These are phyloP conservation scores for Wickerhamiella infanticola DNA, from an alignment of 1,139 yeast genomes.

Conservation along the genomic window DNA sequence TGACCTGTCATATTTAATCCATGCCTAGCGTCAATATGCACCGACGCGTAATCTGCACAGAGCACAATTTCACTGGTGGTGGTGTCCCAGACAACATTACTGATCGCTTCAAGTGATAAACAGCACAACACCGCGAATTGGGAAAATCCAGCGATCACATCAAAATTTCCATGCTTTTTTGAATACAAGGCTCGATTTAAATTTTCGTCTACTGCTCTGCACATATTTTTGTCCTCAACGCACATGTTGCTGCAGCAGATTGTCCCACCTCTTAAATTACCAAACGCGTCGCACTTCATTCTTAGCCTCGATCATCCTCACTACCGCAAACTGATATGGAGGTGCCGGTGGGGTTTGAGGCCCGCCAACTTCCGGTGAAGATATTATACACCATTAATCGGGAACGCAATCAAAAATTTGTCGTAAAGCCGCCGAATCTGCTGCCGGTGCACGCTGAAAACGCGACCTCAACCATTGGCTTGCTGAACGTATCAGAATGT, in stretches of 20 bases:
- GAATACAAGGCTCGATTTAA: not conserved
- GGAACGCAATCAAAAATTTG: constrained; percentile 19
- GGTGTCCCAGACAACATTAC: no score
- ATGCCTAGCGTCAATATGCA: no score
- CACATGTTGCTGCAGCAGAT: not conserved
- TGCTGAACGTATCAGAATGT: constrained; percentile 22
- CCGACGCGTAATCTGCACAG: no score
- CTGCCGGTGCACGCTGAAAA: constrained; percentile 18
- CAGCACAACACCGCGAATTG: no score
- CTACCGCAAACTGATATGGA: not conserved
- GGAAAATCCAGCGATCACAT: no score
- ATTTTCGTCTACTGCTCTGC: not conserved
- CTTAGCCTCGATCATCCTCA: not conserved
- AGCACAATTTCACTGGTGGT: no score
- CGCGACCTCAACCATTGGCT: constrained; percentile 18
- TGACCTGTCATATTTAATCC: no score
- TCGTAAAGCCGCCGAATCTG: constrained; percentile 19
- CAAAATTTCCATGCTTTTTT: no score
- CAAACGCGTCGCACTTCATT: not conserved
- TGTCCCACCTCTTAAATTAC: not conserved
- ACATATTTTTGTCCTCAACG: not conserved
- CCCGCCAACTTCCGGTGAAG: constrained; percentile 16
- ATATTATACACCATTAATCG: constrained; percentile 25
- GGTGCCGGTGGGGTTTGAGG: not conserved
- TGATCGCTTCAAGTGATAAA: no score